Percentiles rank a stretch among this genome's conserved stretches.
Evolutionary conservation across 441 rosid species (phyloP).

Genomic region (Erodium trifolium): DNA sequence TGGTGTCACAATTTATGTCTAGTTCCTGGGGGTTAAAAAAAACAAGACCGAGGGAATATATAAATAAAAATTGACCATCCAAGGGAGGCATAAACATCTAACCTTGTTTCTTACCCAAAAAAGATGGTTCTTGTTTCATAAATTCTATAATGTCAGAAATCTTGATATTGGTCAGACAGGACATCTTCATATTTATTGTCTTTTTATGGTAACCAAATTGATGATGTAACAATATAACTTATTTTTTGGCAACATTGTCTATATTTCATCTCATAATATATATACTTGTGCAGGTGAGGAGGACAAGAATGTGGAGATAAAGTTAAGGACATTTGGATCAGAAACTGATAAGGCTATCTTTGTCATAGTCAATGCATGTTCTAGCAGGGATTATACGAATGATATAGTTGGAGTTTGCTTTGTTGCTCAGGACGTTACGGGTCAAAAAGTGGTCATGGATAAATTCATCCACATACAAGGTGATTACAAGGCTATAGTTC

Average conservation of each 20-base stretch:
- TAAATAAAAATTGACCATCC: too few relatives aligned
- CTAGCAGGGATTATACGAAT: constrained; percentile 47
- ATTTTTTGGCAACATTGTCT: too few relatives aligned
- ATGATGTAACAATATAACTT: too few relatives aligned
- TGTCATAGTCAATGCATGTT: constrained; percentile 64
- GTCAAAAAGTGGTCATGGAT: constrained; percentile 44
- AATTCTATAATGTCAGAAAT: constrained; percentile 6
- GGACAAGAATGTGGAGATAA: constrained; percentile 57
- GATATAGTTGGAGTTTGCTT: constrained; percentile 69
- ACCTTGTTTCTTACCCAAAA: not conserved
- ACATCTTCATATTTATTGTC: not conserved
- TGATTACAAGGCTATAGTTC: constrained; percentile 59
- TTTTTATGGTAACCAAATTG: too few relatives aligned
- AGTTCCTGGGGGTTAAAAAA: too few relatives aligned
- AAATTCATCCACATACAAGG: constrained; percentile 55
- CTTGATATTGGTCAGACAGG: not conserved
- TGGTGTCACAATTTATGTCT: too few relatives aligned
- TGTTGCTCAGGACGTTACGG: constrained; percentile 70
- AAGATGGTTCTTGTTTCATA: not conserved
- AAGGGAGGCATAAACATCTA: not conserved
- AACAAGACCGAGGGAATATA: too few relatives aligned
- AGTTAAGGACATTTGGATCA: constrained; percentile 45
- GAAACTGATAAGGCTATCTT: constrained; percentile 39
- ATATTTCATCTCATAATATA: not conserved
- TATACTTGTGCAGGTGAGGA: constrained; percentile 43